Evolutionary conservation across 345 rosid genomes (phyloP).

Genomic region (Citrus sinensis): DNA sequence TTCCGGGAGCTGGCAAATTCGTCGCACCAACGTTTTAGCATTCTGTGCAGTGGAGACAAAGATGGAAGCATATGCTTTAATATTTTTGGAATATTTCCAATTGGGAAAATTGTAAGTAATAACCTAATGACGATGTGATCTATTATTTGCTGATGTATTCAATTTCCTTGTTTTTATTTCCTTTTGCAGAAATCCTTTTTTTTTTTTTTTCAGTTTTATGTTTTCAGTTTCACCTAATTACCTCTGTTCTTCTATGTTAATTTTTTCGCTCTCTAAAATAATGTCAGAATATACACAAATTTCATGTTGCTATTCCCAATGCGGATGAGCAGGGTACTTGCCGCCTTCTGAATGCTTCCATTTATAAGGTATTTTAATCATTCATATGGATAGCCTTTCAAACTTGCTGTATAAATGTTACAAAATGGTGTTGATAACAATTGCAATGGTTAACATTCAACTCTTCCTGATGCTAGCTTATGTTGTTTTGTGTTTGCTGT

Average conservation of each 20-base stretch:
- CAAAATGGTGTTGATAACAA: not conserved
- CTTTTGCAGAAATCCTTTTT: not conserved
- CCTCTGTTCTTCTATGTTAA: slow-evolving; percentile 13
- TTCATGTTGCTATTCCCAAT: slow-evolving; percentile 41
- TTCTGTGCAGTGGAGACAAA: slow-evolving; percentile 82
- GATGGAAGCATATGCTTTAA: slow-evolving; percentile 84
- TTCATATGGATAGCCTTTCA: slow-evolving; percentile 1
- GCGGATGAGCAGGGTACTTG: slow-evolving; percentile 36
- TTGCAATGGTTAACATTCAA: not conserved
- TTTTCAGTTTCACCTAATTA: slow-evolving; percentile 2
- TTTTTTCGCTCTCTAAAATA: slow-evolving; percentile 17
- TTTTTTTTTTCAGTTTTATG: not conserved
- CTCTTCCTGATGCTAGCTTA: slow-evolving; percentile 12
- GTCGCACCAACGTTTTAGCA: slow-evolving; percentile 75
- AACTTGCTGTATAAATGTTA: not conserved
- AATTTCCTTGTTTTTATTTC: not conserved
- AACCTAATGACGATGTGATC: not conserved
- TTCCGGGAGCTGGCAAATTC: slow-evolving; percentile 72
- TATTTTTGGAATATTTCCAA: slow-evolving; percentile 90
- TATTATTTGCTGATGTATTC: not conserved
- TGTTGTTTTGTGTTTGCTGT: slow-evolving; percentile 15
- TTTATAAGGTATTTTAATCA: slow-evolving; percentile 49
- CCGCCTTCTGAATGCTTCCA: slow-evolving; percentile 52
- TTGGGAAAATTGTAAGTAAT: slow-evolving; percentile 81
- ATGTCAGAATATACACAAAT: slow-evolving; percentile 71